Evolutionary conservation across 345 rosid species (phyloP).

Genomic region (Pistacia vera): DNA sequence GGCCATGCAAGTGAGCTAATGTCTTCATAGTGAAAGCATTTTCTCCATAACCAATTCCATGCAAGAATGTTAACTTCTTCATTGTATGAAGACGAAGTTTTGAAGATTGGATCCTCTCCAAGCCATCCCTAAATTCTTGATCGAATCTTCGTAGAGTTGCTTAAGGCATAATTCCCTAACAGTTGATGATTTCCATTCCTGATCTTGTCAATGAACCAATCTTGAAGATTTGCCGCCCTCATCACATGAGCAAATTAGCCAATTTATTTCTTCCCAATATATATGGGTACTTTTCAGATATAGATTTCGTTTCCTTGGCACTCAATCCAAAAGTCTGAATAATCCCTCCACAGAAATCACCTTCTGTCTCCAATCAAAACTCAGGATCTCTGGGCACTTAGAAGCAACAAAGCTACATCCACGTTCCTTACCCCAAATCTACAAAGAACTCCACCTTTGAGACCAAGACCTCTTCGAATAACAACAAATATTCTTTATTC

Average conservation of each 20-base stretch:
- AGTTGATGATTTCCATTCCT: slow-evolving; percentile 44
- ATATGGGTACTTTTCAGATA: slow-evolving; percentile 33
- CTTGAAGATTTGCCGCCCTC: slow-evolving; percentile 42
- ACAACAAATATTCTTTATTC: slow-evolving; percentile 41
- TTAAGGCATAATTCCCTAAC: slow-evolving; percentile 44
- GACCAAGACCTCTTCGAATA: slow-evolving; percentile 42
- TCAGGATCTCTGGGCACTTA: slow-evolving; percentile 40
- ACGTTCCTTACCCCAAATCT: slow-evolving; percentile 45
- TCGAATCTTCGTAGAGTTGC: slow-evolving; percentile 47
- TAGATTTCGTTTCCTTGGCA: slow-evolving; percentile 30
- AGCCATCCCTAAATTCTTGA: slow-evolving; percentile 38
- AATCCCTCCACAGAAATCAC: slow-evolving; percentile 52
- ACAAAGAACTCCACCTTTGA: slow-evolving; percentile 42
- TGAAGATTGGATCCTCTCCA: slow-evolving; percentile 42
- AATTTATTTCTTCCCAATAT: slow-evolving; percentile 53
- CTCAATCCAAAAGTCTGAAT: slow-evolving; percentile 54
- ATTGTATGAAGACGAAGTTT: slow-evolving; percentile 40
- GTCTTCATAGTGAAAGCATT: slow-evolving; percentile 52
- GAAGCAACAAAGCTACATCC: slow-evolving; percentile 54
- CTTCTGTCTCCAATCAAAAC: slow-evolving; percentile 36
- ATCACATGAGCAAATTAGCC: slow-evolving; percentile 61
- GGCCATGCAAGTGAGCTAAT: slow-evolving; percentile 52
- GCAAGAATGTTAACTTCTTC: slow-evolving; percentile 59
- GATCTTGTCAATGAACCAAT: slow-evolving; percentile 48
- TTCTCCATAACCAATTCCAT: slow-evolving; percentile 64